Percentiles rank a stretch among this genome's conserved stretches.
Evolutionary conservation across 176 grass and related monocot genomes (phyloP).

Genomic region (Dendrocalamus sinicus): DNA sequence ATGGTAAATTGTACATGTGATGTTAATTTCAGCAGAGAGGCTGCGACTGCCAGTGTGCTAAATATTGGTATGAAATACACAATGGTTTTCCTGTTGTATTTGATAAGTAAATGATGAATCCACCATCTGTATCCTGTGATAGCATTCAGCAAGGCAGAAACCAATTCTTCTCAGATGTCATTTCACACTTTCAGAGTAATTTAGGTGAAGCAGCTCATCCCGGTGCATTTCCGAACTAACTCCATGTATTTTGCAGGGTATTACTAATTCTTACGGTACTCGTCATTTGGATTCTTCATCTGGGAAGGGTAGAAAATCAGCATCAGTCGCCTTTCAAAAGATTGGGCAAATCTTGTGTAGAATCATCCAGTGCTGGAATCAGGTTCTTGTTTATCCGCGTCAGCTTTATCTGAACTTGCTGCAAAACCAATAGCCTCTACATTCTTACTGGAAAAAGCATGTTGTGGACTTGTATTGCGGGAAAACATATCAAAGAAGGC

Average conservation of each 20-base stretch:
- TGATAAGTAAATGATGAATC: neutral
- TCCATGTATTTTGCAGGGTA: neutral
- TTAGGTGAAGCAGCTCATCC: neutral
- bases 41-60: neutral
- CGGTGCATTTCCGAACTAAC: conserved; percentile 18
- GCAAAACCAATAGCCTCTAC: neutral
- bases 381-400: conserved; percentile 44
- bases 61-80: neutral
- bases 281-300: conserved; percentile 9
- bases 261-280: neutral
- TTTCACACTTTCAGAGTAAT: neutral
- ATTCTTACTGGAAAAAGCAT: neutral
- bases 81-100: neutral
- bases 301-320: conserved; percentile 40
- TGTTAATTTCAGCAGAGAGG: neutral
- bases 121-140: neutral
- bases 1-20: neutral
- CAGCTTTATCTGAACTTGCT: conserved; percentile 19
- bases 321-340: conserved; percentile 41
- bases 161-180: neutral
- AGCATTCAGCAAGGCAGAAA: conserved; percentile 4
- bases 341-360: neutral
- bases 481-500: too few species aligned
- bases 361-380: conserved; percentile 44
- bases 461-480: too few species aligned